phyloP scores from a whole-genome alignment of 768 basidiomycete genomes.

The Cyclocybe cylindracea region DNA sequence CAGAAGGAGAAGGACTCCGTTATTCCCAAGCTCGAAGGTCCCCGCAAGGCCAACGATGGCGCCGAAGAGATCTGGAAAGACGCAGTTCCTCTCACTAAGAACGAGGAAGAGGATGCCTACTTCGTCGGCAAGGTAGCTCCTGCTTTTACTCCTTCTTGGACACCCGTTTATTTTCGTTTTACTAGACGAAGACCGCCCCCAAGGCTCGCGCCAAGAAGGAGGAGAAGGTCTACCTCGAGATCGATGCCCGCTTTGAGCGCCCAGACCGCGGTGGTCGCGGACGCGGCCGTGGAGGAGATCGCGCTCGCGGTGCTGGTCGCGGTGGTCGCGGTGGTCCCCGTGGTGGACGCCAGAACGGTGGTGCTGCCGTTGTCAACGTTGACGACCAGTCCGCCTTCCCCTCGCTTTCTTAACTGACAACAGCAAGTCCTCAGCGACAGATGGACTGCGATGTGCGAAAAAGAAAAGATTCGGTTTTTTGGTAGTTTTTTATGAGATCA shows the following conservation, averaged over 20 bases:
- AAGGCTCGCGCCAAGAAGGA: slow-evolving; percentile 80
- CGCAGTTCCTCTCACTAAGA: slow-evolving; percentile 63
- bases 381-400: slow-evolving; percentile 90
- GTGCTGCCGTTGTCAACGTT: slow-evolving; percentile 56
- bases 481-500: slow-evolving; percentile 15
- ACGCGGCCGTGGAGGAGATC: slow-evolving; percentile 35
- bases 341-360: slow-evolving; percentile 44
- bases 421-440: background rate
- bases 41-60: slow-evolving; percentile 82
- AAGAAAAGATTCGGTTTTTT: slow-evolving; percentile 14
- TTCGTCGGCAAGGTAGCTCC: slow-evolving; percentile 84
- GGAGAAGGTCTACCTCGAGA: slow-evolving; percentile 90
- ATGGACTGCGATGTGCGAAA: slow-evolving; percentile 3
- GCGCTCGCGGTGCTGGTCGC: slow-evolving; percentile 31
- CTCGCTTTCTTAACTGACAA: slow-evolving; percentile 59
- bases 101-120: slow-evolving; percentile 76
- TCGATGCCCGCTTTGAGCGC: slow-evolving; percentile 87
- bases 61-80: slow-evolving; percentile 72
- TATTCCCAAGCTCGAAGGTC: slow-evolving; percentile 77
- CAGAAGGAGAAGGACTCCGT: slow-evolving; percentile 61
- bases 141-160: background rate
- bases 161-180: slow-evolving; percentile 7
- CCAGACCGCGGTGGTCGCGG: slow-evolving; percentile 65
- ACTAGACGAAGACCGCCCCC: slow-evolving; percentile 61
- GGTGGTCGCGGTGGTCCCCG: slow-evolving; percentile 47